A percentile compares a stretch with the other conserved stretches of the same genome.
Conservation (phyloP, 2,329 filamentous ascomycete genomes). For the Aphanocladium album region DNA sequence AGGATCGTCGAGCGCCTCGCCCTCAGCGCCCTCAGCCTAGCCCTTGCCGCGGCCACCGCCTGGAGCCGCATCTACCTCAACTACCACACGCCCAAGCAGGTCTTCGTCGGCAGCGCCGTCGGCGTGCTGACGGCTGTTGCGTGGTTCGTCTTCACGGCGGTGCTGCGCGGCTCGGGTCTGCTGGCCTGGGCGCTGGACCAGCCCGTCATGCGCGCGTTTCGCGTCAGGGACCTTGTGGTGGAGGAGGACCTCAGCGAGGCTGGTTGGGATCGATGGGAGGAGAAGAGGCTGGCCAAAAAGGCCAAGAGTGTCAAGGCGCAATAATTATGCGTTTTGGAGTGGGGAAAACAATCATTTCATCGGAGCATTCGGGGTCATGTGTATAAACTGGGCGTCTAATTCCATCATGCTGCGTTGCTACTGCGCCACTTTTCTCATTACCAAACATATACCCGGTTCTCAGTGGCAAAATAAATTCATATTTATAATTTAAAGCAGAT, state of each 20-base stretch:
- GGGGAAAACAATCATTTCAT: not conserved
- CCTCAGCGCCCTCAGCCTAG: slow-evolving; percentile 50
- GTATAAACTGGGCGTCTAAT: not conserved
- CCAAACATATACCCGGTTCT: not conserved
- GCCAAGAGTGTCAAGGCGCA: slow-evolving; percentile 23
- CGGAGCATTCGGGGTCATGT: not conserved
- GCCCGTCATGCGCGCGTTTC: slow-evolving; percentile 57
- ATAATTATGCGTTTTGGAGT: not conserved
- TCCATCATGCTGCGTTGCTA: not conserved
- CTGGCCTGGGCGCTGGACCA: slow-evolving; percentile 68
- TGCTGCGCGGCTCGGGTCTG: slow-evolving; percentile 61
- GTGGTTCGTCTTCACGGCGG: slow-evolving; percentile 74
- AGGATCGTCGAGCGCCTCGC: slow-evolving; percentile 52
- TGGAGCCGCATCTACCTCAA: slow-evolving; percentile 83
- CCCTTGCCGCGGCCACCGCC: slow-evolving; percentile 64
- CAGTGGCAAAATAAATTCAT: not conserved
- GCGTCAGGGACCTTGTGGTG: slow-evolving; percentile 77
- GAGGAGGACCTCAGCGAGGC: slow-evolving; percentile 86
- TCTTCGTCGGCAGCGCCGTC: slow-evolving; percentile 70
- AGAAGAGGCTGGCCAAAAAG: slow-evolving; percentile 33
- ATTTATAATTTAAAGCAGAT: not conserved
- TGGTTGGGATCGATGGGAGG: slow-evolving; percentile 90
- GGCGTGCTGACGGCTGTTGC: slow-evolving; percentile 65
- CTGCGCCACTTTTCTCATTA: not conserved
- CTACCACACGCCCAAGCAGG: slow-evolving; percentile 87